Percentiles rank a stretch among this genome's conserved stretches.
These are phyloP conservation scores for Cantharellus cinnabarinus DNA, from an alignment of 768 basidiomycete species.

Conservation along the genomic window DNA sequence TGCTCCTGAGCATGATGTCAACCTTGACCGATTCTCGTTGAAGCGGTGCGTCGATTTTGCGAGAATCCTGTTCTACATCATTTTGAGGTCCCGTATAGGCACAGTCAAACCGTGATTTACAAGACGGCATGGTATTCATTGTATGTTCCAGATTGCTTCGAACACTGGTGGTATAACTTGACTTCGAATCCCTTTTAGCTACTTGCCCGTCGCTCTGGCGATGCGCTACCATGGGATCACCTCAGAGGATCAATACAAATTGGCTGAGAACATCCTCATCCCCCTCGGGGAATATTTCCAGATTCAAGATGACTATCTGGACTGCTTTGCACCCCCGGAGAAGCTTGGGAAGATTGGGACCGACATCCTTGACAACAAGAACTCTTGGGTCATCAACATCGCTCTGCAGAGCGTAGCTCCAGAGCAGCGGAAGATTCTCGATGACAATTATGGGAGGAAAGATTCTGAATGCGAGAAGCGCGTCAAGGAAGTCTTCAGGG, in stretches of 20 bases:
- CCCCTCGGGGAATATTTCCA: constrained; percentile 98
- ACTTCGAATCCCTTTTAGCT: constrained; percentile 17
- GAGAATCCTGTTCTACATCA: neutral
- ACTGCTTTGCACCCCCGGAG: constrained; percentile 77
- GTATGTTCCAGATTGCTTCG: neutral
- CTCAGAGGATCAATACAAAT: constrained; percentile 39
- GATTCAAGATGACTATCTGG: constrained; percentile 92
- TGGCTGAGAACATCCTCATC: constrained; percentile 63
- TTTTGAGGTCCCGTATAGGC: constrained; percentile 25
- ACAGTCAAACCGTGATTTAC: constrained; percentile 83
- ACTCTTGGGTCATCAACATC: constrained; percentile 86
- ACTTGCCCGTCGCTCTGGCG: constrained; percentile 90
- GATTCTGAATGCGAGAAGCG: constrained; percentile 32
- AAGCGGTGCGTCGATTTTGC: constrained; percentile 33
- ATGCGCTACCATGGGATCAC: constrained; percentile 58
- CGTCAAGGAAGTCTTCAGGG: constrained; percentile 54
- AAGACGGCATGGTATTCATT: constrained; percentile 98
- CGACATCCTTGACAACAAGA: constrained; percentile 98
- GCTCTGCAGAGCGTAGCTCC: constrained; percentile 33
- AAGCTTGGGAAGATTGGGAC: constrained; percentile 93
- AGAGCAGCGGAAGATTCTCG: constrained; percentile 24
- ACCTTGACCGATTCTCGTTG: constrained; percentile 73
- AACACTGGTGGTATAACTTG: neutral
- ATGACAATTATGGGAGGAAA: constrained; percentile 44
- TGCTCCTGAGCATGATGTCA: constrained; percentile 76